phyloP scores from a whole-genome alignment of 2,329 filamentous ascomycete species.

The Pyrenochaeta sp. region DNA sequence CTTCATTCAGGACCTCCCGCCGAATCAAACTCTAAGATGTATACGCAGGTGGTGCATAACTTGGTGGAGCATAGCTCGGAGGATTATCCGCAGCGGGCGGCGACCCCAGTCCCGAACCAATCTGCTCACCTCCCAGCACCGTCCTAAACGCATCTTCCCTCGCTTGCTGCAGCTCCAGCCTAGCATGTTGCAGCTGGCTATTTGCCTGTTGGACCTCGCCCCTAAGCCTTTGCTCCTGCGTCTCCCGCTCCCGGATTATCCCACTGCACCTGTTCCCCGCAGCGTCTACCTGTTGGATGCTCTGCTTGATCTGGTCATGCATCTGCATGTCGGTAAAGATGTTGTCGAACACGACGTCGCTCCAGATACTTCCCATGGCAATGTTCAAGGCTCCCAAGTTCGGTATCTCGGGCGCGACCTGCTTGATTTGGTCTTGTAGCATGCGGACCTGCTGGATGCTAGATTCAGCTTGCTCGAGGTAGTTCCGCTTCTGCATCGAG shows the following conservation, averaged over 20 bases:
- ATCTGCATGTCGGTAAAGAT: constrained; percentile 62
- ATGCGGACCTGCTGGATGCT: constrained; percentile 51
- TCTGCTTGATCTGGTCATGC: constrained; percentile 60
- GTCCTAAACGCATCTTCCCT: constrained; percentile 54
- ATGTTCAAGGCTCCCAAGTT: constrained; percentile 53
- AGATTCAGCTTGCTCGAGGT: constrained; percentile 58
- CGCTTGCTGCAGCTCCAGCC: constrained; percentile 53
- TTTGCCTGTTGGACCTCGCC: constrained; percentile 41
- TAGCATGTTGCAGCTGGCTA: constrained; percentile 35
- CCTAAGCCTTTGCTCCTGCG: constrained; percentile 29
- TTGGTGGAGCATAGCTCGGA: constrained; percentile 2
- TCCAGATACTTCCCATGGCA: constrained; percentile 56
- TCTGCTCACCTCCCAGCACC: constrained; percentile 23
- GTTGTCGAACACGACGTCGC: constrained; percentile 64
- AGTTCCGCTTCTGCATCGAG: constrained; percentile 63
- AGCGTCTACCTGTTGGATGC: constrained; percentile 40
- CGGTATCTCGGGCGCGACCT: constrained; percentile 49
- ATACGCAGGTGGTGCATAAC: constrained; percentile 11
- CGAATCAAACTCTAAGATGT: too few relatives aligned
- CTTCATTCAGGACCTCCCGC: not conserved
- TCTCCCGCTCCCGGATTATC: constrained; percentile 44
- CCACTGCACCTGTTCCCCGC: constrained; percentile 37
- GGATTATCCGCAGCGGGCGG: constrained; percentile 1
- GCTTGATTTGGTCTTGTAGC: constrained; percentile 50
- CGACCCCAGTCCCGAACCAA: constrained; percentile 2